Base-by-base conservation (phyloP, 2,329 filamentous ascomycete genomes). In the Zymoseptoria tritici region DNA sequence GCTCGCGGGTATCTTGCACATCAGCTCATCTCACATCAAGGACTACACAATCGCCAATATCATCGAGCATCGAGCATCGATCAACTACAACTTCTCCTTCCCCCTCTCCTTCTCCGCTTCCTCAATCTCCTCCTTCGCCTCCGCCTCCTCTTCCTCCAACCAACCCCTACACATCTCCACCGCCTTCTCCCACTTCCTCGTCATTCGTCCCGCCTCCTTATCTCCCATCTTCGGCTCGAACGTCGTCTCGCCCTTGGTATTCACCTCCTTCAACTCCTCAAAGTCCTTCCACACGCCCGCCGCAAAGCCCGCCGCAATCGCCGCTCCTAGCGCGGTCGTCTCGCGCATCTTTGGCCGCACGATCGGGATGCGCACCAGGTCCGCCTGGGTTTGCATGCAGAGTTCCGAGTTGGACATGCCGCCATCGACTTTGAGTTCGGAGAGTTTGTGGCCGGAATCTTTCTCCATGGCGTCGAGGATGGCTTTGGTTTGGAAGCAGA, bases 401-500 rank as follows among this genome's bases (percentile, higher is more conserved):
- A 96, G 81, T 72, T 93, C 88, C 11, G 89, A 93, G 75, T 90
- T 93, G 69, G 87, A 91, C 81, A 96, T 90, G 60, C 91, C 91
- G 60, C 91, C 91, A 71, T 96, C 91, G 51, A 96, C 91, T 46
- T 89, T 87, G 51, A 96, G 80, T 64, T 86, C 84, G 60, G 84
- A 81, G 29, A 96, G 82, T 65, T 85, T 84, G 72, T 92, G 86
- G 29, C 86, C 86, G 57, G 87, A 91, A 76, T 96, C 91, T 68
- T 87, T 85, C 71, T 89, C 90, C 91, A 96, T 96, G 62, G 91
- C 90, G 70, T 94, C 87, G 20, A 96, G 82, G 68, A 96, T 96
- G n/a, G 91, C 91, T 68, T 91, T 91, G 20, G 90, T 96, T 75
- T 96, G 91, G 79, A 90, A 95, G 78, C 91, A 96, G 42, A 90